A percentile compares a stretch with the other conserved stretches of the same genome.
Evolutionary conservation across 441 rosid species (phyloP).

Genomic region (Theobroma grandiflorum): DNA sequence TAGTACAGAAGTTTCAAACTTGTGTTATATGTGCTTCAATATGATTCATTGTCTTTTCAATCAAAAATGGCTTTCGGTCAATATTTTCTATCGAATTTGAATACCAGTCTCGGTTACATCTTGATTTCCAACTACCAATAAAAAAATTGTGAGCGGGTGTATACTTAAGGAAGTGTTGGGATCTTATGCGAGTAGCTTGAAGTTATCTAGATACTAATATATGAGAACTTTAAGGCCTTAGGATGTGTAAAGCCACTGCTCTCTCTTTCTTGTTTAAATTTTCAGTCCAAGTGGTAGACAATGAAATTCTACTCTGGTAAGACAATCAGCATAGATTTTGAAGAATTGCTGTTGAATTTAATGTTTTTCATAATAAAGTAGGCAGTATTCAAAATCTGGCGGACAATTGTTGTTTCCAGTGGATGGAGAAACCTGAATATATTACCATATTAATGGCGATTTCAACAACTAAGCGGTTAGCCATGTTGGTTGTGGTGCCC

Average conservation of each 20-base stretch:
- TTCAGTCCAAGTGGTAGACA: background rate
- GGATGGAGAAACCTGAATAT: conserved; percentile 1
- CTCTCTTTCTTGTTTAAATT: background rate
- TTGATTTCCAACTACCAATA: too few relatives aligned
- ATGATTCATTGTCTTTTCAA: background rate
- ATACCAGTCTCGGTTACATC: background rate
- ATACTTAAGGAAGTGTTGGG: too few relatives aligned
- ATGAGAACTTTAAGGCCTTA: background rate
- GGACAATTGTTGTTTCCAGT: background rate
- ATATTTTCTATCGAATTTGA: background rate
- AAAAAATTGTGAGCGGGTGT: too few relatives aligned
- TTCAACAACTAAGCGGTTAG: background rate
- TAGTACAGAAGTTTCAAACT: background rate
- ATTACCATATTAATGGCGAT: background rate
- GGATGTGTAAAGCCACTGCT: background rate
- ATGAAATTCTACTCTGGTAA: background rate
- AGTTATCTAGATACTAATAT: background rate
- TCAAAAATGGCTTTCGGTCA: background rate
- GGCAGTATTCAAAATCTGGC: background rate
- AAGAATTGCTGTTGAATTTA: background rate
- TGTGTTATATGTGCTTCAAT: background rate
- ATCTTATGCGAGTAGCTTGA: too few relatives aligned
- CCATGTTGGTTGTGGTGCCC: background rate
- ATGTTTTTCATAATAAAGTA: background rate
- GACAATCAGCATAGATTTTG: background rate